phyloP scores from a whole-genome alignment of 345 rosid genomes.

The Gossypium thurberi region DNA sequence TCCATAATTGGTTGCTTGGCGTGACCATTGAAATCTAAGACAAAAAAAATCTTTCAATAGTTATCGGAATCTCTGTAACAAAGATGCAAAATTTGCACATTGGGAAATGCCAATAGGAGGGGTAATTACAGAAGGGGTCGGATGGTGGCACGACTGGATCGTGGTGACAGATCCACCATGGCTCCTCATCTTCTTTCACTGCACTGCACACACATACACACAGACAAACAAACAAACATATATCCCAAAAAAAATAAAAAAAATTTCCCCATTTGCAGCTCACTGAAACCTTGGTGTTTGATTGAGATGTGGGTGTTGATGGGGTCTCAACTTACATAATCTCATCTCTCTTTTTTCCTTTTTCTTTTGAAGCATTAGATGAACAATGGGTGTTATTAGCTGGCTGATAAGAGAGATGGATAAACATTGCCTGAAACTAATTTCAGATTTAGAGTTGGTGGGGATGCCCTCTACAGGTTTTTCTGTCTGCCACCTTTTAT shows the following conservation, averaged over 20 bases:
- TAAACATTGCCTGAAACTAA: neutral
- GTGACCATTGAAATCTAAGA: neutral
- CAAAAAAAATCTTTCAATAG: neutral
- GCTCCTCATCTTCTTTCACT: constrained; percentile 4
- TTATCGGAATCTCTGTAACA: constrained; percentile 17
- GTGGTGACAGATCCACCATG: constrained; percentile 3
- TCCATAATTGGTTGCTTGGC: neutral
- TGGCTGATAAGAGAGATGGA: constrained; percentile 10
- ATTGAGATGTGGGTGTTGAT: neutral
- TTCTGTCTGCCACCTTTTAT: constrained; percentile 5
- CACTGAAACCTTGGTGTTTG: neutral
- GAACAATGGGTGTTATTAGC: neutral
- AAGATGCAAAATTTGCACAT: constrained; percentile 9
- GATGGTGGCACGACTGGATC: constrained; percentile 18
- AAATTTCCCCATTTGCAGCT: neutral
- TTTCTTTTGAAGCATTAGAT: neutral
- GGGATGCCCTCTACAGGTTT: constrained; percentile 11
- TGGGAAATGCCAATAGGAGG: constrained; percentile 17
- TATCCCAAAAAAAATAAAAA: neutral
- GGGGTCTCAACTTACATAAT: neutral
- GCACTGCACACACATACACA: neutral
- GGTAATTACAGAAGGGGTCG: constrained; percentile 18
- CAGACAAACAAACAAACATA: neutral
- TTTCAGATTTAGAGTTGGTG: constrained; percentile 8
- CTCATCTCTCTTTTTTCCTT: neutral